Evolutionary conservation across 1,284 basidiomycete genomes (phyloP).

Genomic region (Tylopilus sp.): DNA sequence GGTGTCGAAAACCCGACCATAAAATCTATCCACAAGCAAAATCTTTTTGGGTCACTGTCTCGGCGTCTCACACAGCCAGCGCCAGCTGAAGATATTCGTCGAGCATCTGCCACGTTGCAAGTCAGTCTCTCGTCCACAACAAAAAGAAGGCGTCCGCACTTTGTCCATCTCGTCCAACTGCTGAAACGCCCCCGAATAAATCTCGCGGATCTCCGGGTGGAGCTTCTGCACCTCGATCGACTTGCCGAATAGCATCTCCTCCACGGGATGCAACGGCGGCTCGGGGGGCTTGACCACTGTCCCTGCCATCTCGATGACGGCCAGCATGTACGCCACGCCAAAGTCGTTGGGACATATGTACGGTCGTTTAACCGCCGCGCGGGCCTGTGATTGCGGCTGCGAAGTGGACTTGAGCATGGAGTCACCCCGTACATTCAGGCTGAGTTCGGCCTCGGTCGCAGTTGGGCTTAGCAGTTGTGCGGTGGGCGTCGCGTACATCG

Average conservation of each 20-base stretch:
- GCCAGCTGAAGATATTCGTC: conserved; percentile 36
- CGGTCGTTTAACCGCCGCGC: conserved; percentile 35
- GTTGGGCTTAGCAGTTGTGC: conserved; percentile 35
- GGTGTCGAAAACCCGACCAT: neutral
- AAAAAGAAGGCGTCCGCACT: conserved; percentile 36
- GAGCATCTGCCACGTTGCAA: conserved; percentile 22
- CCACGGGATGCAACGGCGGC: conserved; percentile 53
- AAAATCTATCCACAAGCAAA: neutral
- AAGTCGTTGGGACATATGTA: conserved; percentile 77
- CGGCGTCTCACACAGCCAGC: conserved; percentile 15
- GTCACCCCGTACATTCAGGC: conserved; percentile 24
- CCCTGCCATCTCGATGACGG: conserved; percentile 71
- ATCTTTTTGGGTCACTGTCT: neutral
- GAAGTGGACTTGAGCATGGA: conserved; percentile 22
- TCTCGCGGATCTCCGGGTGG: conserved; percentile 68
- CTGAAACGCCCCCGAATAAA: conserved; percentile 68
- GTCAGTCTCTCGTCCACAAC: neutral
- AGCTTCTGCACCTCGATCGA: conserved; percentile 58
- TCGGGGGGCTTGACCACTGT: conserved; percentile 18
- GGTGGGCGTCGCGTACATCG: conserved; percentile 49
- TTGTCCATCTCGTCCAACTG: conserved; percentile 79
- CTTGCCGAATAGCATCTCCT: conserved; percentile 70
- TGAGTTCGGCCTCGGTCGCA: conserved; percentile 27
- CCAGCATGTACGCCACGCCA: conserved; percentile 78
- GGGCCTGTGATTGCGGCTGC: neutral